Evolutionary conservation across 768 basidiomycete species (phyloP).

Genomic region (Lepiota brunneoincarnata): DNA sequence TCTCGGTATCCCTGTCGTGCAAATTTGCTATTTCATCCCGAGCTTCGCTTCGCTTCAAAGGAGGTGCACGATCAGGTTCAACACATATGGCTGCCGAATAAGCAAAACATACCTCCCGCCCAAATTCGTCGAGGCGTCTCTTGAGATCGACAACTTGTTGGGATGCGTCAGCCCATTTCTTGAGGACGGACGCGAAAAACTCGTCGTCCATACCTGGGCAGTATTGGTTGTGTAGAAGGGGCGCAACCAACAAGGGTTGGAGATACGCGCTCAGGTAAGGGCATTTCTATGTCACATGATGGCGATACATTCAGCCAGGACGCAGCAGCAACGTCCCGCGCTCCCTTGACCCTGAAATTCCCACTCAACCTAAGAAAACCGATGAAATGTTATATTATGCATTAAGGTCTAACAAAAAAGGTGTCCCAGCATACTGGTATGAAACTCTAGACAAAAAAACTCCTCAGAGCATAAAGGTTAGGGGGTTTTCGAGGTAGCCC

Average conservation of each 20-base stretch:
- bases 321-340: background rate
- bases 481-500: conserved; percentile 93
- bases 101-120: conserved; percentile 15
- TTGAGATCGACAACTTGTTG: conserved; percentile 29
- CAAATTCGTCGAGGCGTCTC: conserved; percentile 26
- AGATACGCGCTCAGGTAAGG: conserved; percentile 4
- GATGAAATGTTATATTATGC: conserved; percentile 14
- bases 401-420: conserved; percentile 11
- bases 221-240: background rate
- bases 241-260: conserved; percentile 3
- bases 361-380: background rate
- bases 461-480: conserved; percentile 90
- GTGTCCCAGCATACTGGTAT: conserved; percentile 11
- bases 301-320: background rate
- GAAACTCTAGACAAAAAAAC: conserved; percentile 10
- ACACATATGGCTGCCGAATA: background rate
- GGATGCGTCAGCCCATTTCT: conserved; percentile 36
- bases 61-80: background rate
- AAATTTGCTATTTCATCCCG: conserved; percentile 2
- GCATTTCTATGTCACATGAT: conserved; percentile 9
- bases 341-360: background rate
- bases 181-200: conserved; percentile 27
- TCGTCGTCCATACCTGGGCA: conserved; percentile 29
- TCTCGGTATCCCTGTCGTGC: background rate
- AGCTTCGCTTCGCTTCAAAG: conserved; percentile 10